phyloP scores from a whole-genome alignment of 768 basidiomycete genomes.

The Boletus edulis region DNA sequence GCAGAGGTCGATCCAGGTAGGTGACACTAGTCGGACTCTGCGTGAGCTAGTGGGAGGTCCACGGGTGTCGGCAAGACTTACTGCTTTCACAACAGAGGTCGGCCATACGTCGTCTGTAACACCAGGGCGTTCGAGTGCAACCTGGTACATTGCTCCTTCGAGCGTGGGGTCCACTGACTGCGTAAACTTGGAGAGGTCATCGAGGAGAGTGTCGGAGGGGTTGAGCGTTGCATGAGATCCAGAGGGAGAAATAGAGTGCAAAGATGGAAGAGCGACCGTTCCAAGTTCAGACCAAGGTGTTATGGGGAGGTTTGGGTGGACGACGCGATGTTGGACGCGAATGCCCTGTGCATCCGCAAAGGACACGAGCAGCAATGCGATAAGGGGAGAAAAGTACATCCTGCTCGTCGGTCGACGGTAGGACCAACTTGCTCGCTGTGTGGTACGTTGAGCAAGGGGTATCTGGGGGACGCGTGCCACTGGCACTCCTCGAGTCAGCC shows the following conservation, averaged over 20 bases:
- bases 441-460: constrained; percentile 11
- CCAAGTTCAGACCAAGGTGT: constrained; percentile 26
- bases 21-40: constrained; percentile 54
- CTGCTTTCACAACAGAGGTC: constrained; percentile 37
- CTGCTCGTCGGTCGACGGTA: not conserved
- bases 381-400: constrained; percentile 7
- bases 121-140: constrained; percentile 57
- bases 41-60: constrained; percentile 13
- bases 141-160: constrained; percentile 60
- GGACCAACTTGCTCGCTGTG: constrained; percentile 1
- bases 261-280: constrained; percentile 21
- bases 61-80: constrained; percentile 54
- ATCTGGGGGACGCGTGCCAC: constrained; percentile 16
- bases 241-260: constrained; percentile 34
- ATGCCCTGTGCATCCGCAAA: constrained; percentile 14
- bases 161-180: constrained; percentile 35
- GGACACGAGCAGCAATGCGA: constrained; percentile 14
- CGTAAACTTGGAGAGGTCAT: constrained; percentile 49
- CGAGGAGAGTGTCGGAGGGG: constrained; percentile 39
- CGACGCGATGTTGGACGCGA: constrained; percentile 29
- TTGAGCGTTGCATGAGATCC: constrained; percentile 35
- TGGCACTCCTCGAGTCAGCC: not conserved
- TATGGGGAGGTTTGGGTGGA: constrained; percentile 31
- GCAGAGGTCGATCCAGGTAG: constrained; percentile 54
- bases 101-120: constrained; percentile 35